A percentile compares a stretch with the other conserved stretches of the same genome.
phyloP scores from a whole-genome alignment of 1,284 basidiomycete species.

The Heliocybe sulcata region DNA sequence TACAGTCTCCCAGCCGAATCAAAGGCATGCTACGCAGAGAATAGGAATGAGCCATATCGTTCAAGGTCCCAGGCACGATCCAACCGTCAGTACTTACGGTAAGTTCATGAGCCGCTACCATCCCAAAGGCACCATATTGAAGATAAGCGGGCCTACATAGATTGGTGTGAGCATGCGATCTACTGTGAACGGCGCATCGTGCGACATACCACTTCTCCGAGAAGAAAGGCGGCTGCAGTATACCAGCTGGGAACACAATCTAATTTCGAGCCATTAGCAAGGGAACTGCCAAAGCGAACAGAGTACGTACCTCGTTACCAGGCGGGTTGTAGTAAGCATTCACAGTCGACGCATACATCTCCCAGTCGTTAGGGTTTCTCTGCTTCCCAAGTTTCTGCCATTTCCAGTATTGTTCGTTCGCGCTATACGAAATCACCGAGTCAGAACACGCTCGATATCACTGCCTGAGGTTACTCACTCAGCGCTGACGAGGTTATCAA shows the following conservation, averaged over 20 bases:
- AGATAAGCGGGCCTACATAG: slow-evolving; percentile 73
- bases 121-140: slow-evolving; percentile 87
- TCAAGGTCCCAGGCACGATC: no score
- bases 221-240: slow-evolving; percentile 92
- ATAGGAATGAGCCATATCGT: slow-evolving; percentile 1
- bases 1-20: slow-evolving; percentile 86
- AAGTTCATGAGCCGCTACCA: slow-evolving; percentile 85
- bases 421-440: slow-evolving; percentile 25
- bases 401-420: slow-evolving; percentile 49
- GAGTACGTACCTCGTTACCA: slow-evolving; percentile 58
- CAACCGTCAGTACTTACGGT: slow-evolving; percentile 64
- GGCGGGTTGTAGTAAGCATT: slow-evolving; percentile 81
- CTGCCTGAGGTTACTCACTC: slow-evolving; percentile 37
- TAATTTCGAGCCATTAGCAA: slow-evolving; percentile 25
- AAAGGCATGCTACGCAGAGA: slow-evolving; percentile 76
- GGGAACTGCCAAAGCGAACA: background rate
- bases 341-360: slow-evolving; percentile 80
- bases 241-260: slow-evolving; percentile 97
- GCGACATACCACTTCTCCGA: slow-evolving; percentile 64
- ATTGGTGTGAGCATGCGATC: slow-evolving; percentile 4
- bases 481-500: slow-evolving; percentile 75
- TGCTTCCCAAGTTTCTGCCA: slow-evolving; percentile 75
- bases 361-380: slow-evolving; percentile 77
- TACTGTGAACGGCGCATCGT: slow-evolving; percentile 2
- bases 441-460: slow-evolving; percentile 1